Evolutionary conservation across 306 rosid genomes (phyloP), one percentile per base, ranked within the genome.

Genomic region (Biancaea sappan): DNA sequence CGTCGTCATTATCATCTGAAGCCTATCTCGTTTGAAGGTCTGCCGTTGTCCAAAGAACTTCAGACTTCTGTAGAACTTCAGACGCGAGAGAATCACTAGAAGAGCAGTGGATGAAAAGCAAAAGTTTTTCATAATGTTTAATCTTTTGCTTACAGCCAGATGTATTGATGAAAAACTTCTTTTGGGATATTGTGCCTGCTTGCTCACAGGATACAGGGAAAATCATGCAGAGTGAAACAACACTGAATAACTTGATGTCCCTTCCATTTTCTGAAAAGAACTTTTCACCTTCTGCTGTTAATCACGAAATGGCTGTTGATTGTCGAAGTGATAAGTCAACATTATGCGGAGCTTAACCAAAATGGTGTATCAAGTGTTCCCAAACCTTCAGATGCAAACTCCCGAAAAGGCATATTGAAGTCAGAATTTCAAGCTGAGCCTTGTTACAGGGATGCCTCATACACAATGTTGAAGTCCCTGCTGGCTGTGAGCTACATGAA

Each of bases 401-500:
- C 85, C 52, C 78, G 72, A 62, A 77, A 83, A 22, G 76, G 56
- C 48, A 29, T 65, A 37, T 79, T 84, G 40, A 80, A 77, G 58
- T 79, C 59, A 26, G 77, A 82, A 69, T 79, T 77, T 81, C 82
- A 58, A 50, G 60, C 83, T 29, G 80, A 61, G n/a, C 43, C 82
- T 35, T 61, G 71, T 70, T 65, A 80, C 28, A 24, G 62, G 85
- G 86, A 84, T 81, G 64, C 76, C 48, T 84, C 87, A 12, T 40
- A 76, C 50, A 9, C 81, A 51, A 80, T 88, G 28, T 70, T 86
- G 80, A 81, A 88, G 70, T 92, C 80, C 98, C 98, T 84, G 97
- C 97, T 83, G 99, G 96, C 40, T 92, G 85, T 78, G 99, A 95
- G 85, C 91, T 95, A 51, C 93, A 88, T 52, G 98, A 95, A 90